Conservation (phyloP, 345 rosid species). For the Hirschfeldia incana region DNA sequence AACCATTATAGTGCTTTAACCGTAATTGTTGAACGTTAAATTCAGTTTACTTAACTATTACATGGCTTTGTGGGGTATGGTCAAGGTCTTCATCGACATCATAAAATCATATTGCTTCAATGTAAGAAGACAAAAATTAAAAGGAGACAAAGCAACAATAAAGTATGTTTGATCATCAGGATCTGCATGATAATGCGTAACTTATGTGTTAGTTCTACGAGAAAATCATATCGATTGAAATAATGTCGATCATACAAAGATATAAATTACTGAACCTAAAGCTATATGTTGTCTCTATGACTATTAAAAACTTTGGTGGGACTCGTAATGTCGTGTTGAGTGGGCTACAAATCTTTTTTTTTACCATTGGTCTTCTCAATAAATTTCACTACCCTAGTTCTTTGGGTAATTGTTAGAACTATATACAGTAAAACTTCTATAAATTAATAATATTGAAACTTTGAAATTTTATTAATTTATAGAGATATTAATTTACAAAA, state of each 20-base stretch:
- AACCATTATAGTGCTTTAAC: not conserved
- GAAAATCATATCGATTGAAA: conserved; percentile 7
- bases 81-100: conserved; percentile 26
- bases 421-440: too few species aligned
- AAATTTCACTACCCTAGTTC: conserved; percentile 15
- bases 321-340: not conserved
- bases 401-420: not conserved
- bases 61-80: conserved; percentile 22
- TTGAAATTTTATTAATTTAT: too few species aligned
- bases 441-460: too few species aligned
- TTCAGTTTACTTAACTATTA: not conserved
- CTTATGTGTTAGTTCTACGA: conserved; percentile 6
- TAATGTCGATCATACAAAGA: conserved; percentile 4
- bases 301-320: not conserved
- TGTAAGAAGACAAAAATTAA: not conserved
- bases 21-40: not conserved
- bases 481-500: too few species aligned
- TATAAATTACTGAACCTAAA: not conserved
- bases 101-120: conserved; percentile 15
- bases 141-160: not conserved
- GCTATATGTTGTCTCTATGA: not conserved
- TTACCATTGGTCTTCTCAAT: conserved; percentile 23
- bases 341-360: conserved; percentile 24
- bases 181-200: conserved; percentile 31
- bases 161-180: not conserved